Base-by-base conservation (phyloP, 2,329 filamentous ascomycete genomes). In the Phaeosphaeriaceae sp. region DNA sequence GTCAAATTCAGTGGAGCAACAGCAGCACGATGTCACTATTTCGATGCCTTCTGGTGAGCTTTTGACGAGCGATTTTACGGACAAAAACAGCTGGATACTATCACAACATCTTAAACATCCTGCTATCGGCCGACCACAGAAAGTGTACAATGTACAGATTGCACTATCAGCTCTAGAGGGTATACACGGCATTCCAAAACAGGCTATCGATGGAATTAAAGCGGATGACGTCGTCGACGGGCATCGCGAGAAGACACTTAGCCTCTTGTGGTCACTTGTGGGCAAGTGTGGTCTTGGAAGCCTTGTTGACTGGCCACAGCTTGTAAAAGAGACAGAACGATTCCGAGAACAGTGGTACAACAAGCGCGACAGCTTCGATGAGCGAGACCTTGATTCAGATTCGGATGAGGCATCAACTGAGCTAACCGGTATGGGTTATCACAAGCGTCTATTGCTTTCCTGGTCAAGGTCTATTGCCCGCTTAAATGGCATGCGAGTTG, bases 211-310 rank as follows among this genome's bases (percentile, higher is more conserved):
- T 17, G 73, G 75, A 28, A 70, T 85, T 29, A 76, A 70, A 12
- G 77, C 84, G 0, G 79, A 82, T 32, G 82, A 87, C 46, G 80
- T 87, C 38, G 83, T 87, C 6, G 79, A 87, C 56, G 85, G 85
- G 2, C 83, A 86, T 58, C 79, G 85, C 7, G 84, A 87, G 60
- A 86, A 83, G 67, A 87, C 84, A 0, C 74, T 87, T 36, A 79
- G 77, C 4, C 72, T 87, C 8, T 74, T 88, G 4, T 87, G 84
- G 84, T 75, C 76, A 3, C 72, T 87, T 17, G 79, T 87, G 30
- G 80, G 81, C 33, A 79, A 78, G 66, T 82, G 80, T 72, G 83
- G 83, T 1, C 70, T 87, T 6, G 67, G 73, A 5, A 73, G 68
- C 6, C 73, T 87, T 0, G 74, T 87, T 2, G 79, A 87, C 56